Base-by-base conservation (phyloP, 306 rosid species). In the Sicyos baderoa region DNA sequence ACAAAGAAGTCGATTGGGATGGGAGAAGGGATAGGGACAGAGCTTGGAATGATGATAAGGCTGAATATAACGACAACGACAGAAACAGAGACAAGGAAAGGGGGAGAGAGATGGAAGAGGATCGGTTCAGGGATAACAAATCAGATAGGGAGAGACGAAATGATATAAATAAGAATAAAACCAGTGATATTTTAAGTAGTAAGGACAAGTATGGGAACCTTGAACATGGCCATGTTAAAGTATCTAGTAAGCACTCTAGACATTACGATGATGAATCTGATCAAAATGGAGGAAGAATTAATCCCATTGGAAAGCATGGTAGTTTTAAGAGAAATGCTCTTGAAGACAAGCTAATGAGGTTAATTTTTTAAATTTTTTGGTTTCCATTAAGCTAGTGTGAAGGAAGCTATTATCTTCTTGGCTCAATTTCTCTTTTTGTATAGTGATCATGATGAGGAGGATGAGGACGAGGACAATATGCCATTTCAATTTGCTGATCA, bases 381-480 rank as follows among this genome's bases (percentile, higher is more conserved):
- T 19, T 14, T 7, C 27, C 13, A 6, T 44, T 40, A 6, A 40
- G 35, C 21, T 8, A 11, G 27, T 44, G 16, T 72, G 42, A 42
- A 18, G 21, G 42, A 42, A 18, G 21, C 48, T 12, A 25, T 25
- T 49, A 16, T 67, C 40, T 66, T 8, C 21, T 6, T 48, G 55
- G 44, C 15, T 27, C 72, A 22, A 23, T 12, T 27, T 17, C n/a
- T 21, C 22, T n/a, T 15, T 58, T 42, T 76, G 47, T 73, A 70
- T 81, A 88, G 92, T 75, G 79, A 76, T 55, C 94, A 85, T 55
- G 85, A 81, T 69, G 88, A 83, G 72, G 88, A 83, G 72, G 89
- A 85, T 72, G 91, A 88, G 75, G 52, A 76, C 8, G 91, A 89
- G n/a, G 97, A 92, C 47, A 63, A 51, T 49, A 81, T 23, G 56